phyloP scores from a whole-genome alignment of 1,284 basidiomycete species.

The Tylopilus orsonianus region DNA sequence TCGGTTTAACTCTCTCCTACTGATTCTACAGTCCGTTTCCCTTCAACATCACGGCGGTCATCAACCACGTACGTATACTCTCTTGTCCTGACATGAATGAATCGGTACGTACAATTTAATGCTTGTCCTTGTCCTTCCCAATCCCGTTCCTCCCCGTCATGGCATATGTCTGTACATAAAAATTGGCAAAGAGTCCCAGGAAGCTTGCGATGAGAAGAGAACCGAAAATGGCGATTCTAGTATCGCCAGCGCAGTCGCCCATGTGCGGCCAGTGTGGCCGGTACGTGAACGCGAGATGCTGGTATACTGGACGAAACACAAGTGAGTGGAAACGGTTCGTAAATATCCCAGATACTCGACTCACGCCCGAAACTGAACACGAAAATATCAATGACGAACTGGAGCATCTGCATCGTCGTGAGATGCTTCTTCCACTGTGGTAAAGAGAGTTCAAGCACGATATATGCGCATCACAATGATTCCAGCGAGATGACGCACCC shows the following conservation, averaged over 20 bases:
- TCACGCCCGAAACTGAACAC: slow-evolving; percentile 88
- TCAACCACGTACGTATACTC: slow-evolving; percentile 7
- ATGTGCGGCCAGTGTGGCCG: slow-evolving; percentile 62
- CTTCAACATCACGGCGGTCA: neutral
- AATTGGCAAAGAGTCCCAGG: slow-evolving; percentile 87
- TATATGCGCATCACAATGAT: slow-evolving; percentile 2
- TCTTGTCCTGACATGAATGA: neutral
- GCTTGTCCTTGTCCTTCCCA: neutral
- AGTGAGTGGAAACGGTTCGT: slow-evolving; percentile 16
- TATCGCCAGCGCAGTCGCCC: slow-evolving; percentile 85
- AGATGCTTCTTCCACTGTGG: slow-evolving; percentile 92
- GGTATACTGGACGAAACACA: slow-evolving; percentile 59
- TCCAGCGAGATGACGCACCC: slow-evolving; percentile 56
- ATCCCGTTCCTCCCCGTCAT: slow-evolving; percentile 31
- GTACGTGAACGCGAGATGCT: slow-evolving; percentile 73
- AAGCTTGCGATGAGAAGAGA: slow-evolving; percentile 85
- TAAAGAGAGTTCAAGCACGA: slow-evolving; percentile 9
- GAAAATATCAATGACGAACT: slow-evolving; percentile 88
- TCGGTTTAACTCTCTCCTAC: too few species aligned
- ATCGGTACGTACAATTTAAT: neutral
- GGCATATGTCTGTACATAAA: slow-evolving; percentile 81
- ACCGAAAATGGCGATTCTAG: slow-evolving; percentile 83
- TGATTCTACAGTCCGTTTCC: too few species aligned
- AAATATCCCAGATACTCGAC: slow-evolving; percentile 46
- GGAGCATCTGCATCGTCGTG: slow-evolving; percentile 91